phyloP scores from a whole-genome alignment of 2,329 filamentous ascomycete genomes.

The Dactylellina leptospora region DNA sequence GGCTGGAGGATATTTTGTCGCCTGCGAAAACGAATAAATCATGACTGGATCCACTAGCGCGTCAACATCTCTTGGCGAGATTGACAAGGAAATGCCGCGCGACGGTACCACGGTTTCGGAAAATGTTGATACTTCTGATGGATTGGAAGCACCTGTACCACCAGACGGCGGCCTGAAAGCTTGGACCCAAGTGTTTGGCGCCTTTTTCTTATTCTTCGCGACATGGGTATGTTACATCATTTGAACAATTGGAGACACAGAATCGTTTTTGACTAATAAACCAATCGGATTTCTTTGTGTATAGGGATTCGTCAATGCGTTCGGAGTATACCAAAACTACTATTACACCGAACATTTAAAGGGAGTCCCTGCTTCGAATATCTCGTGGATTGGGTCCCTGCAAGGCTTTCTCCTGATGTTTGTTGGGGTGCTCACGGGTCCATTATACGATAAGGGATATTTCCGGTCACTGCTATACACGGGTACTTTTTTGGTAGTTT shows the following conservation, averaged over 20 bases:
- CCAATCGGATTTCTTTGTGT: background rate
- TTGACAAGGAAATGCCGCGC: constrained; percentile 37
- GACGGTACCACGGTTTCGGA: too few relatives aligned
- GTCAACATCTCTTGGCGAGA: constrained; percentile 37
- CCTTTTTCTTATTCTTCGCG: constrained; percentile 67
- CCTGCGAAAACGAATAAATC: too few relatives aligned
- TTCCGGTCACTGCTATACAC: constrained; percentile 61
- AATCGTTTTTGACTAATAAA: background rate
- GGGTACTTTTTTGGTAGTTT: constrained; percentile 62
- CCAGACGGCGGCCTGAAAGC: constrained; percentile 66
- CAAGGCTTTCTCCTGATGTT: constrained; percentile 64
- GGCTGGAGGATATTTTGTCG: too few relatives aligned
- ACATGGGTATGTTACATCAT: constrained; percentile 62
- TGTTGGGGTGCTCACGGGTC: constrained; percentile 62
- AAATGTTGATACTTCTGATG: too few relatives aligned
- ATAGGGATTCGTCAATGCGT: constrained; percentile 61
- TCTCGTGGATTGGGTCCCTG: constrained; percentile 64
- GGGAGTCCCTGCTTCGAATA: constrained; percentile 57
- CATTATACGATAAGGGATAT: constrained; percentile 64
- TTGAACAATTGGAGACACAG: background rate
- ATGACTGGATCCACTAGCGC: too few relatives aligned
- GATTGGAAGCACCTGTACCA: constrained; percentile 19
- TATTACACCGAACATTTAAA: constrained; percentile 58
- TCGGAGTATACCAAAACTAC: constrained; percentile 64
- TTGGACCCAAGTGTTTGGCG: constrained; percentile 67